Base-by-base conservation (phyloP, 768 basidiomycete genomes). In the Tricholoma furcatifolium region DNA sequence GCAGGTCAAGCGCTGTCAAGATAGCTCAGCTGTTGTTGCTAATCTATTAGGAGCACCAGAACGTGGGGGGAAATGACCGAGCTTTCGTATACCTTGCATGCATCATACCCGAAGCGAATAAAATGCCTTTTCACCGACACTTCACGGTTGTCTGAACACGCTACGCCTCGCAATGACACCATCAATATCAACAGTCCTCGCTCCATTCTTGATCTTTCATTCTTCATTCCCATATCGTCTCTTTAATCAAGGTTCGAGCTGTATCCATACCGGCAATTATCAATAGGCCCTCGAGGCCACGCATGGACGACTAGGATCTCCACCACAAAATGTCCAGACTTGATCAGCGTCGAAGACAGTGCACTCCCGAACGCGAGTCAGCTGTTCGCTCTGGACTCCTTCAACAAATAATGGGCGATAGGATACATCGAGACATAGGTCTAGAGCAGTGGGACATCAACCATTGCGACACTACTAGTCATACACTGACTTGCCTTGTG, bases 11-110 rank as follows among this genome's bases (percentile, higher is more conserved):
- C 71, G 78, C 9, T 74, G 74, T 43, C 81, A 84, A 60, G 83
- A 83, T 46, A 80, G 80, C 56, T 79, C 81, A 8, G 74, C 71
- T 24, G 77, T 82, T 12, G 82, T 80, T 3, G 79, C 68, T 6
- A 74, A 51, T 27, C 50, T 51, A 24, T 34, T 51, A 23, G 40
- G 41, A 36, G 34, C 50, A 24, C 42, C 50, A 23, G 50, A 51
- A 34, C 39, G 61, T 40, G 58, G 58, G 7, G 60, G 63, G 5
- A 59, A 55, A n/a, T 50, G 56, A 55, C 1, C 46, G 59, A 47
- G 60, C 36, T 15, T 15, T 38, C 36, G 12, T 38, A 38, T 38
- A 15, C 36, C 36, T 15, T 18, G 3, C 36, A 38, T 38, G 65
- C 4, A 27, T 27, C 27, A 27, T 27, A 27, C 27, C 27, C 27